Evolutionary conservation across 371 early-diverging fungal genomes (phyloP), one percentile per base, ranked within the genome.

Genomic region (Mycotypha africana): DNA sequence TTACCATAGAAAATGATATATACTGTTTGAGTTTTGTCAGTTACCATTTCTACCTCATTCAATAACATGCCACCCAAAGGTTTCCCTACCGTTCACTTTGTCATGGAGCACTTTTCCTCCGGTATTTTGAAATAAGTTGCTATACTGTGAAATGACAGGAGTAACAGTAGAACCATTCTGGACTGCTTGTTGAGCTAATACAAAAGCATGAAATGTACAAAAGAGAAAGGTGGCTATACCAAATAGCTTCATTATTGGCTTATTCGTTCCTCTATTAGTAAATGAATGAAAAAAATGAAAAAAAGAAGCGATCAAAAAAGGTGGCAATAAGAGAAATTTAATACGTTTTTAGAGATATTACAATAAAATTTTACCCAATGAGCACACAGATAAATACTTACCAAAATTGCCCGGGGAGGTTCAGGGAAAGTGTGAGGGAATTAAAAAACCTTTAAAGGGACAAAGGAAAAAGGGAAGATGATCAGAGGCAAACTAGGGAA

Each of bases 1-100:
- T 66, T 51, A 25, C 79, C 79, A 47, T 78, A 78, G 44, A 70
- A 78, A 25, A 78, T 65, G 30, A 73, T 45, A 47, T 74, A 74
- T 3, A 62, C 75, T 74, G 43, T 24, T 4, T 9, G 12, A 16
- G 24, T 15, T 15, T 46, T 26, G 32, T 17, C 14, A 25, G 17
- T 33, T 42, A 33, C 7, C 15, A 11, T 14, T 33, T 14, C 34
- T 11, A 33, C 15, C 15, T 33, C 8, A 5, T 28, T 8, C 11
- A 28, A 28, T 8, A 28, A 28, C 8, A 28, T 28, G 5, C 28
- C 8, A 28, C 28, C 11, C 15, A 33, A n/a, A n/a, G n/a, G n/a
- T n/a, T 40, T 19, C 17, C 10, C 33, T 66, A 72, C 73, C 73
- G 52, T 72, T 72, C 26, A 72, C 69, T 44, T 51, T 53, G 36